Evolutionary conservation across 2,329 filamentous ascomycete genomes (phyloP).

Genomic region (Clarireedia monteithiana): DNA sequence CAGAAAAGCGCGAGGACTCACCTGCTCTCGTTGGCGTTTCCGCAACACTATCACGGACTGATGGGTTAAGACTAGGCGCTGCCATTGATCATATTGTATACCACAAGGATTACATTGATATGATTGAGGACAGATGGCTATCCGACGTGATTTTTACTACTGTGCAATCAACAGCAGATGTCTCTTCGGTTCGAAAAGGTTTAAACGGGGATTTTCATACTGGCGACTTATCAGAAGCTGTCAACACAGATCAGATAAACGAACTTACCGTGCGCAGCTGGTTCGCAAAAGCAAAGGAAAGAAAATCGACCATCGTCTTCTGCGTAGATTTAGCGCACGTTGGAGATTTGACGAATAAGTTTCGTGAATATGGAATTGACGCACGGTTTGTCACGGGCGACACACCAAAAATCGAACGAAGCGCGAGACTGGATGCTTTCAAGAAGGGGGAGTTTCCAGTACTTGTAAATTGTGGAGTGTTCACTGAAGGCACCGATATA

Average conservation of each 20-base stretch:
- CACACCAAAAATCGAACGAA: slow-evolving; percentile 62
- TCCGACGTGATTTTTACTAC: slow-evolving; percentile 92
- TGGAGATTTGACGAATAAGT: slow-evolving; percentile 62
- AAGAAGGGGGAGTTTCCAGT: slow-evolving; percentile 72
- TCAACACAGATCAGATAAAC: slow-evolving; percentile 78
- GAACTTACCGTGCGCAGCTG: slow-evolving; percentile 80
- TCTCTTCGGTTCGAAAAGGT: slow-evolving; percentile 59
- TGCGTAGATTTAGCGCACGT: slow-evolving; percentile 89
- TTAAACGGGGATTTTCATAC: slow-evolving; percentile 72
- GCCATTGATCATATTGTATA: slow-evolving; percentile 96
- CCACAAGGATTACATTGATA: slow-evolving; percentile 75
- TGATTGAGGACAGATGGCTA: slow-evolving; percentile 87
- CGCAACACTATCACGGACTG: slow-evolving; percentile 69
- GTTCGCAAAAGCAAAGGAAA: slow-evolving; percentile 63
- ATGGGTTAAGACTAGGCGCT: slow-evolving; percentile 72
- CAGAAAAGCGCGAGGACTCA: slow-evolving; percentile 38
- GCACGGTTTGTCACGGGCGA: slow-evolving; percentile 81
- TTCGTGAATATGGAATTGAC: slow-evolving; percentile 71
- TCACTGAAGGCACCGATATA: slow-evolving; percentile 96
- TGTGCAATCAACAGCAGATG: slow-evolving; percentile 72
- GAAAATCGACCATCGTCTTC: slow-evolving; percentile 86
- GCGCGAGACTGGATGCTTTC: slow-evolving; percentile 67
- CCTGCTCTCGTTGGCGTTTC: slow-evolving; percentile 83
- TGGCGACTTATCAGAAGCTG: slow-evolving; percentile 66
- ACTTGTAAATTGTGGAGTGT: slow-evolving; percentile 89